Evolutionary conservation across 2,329 filamentous ascomycete genomes (phyloP).

Genomic region (Ambrosiella beaveri): DNA sequence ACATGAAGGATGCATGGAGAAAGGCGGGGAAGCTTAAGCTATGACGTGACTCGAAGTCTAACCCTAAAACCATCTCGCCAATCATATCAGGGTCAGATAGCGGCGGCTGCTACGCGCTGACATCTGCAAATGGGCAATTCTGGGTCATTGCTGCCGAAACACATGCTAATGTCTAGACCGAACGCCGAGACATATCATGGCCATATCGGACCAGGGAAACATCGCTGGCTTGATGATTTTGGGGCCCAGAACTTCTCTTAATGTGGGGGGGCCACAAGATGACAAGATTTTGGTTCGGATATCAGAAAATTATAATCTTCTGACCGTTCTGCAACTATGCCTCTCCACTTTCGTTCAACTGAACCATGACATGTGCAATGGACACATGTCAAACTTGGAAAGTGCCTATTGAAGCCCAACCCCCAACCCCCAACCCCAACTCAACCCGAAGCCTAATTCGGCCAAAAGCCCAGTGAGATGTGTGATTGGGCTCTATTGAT

Average conservation of each 20-base stretch:
- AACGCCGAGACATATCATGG: background rate
- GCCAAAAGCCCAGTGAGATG: too few species aligned
- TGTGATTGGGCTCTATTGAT: too few species aligned
- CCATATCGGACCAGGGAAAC: background rate
- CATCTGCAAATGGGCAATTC: background rate
- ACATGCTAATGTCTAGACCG: background rate
- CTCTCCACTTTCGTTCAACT: background rate
- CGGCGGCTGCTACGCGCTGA: background rate
- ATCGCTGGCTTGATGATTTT: background rate
- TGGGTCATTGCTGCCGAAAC: background rate
- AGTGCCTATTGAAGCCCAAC: background rate
- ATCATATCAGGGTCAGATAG: background rate
- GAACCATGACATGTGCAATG: background rate
- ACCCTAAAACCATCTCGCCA: background rate
- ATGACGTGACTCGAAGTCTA: background rate
- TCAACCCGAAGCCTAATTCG: background rate
- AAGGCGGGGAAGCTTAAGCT: background rate
- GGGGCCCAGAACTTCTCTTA: too few species aligned
- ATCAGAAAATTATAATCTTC: background rate
- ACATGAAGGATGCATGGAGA: background rate
- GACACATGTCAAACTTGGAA: background rate
- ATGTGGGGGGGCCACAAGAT: too few species aligned
- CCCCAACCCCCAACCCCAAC: background rate
- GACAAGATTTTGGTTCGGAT: too few species aligned
- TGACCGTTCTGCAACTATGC: background rate